Evolutionary conservation across 2,329 filamentous ascomycete species (phyloP), one percentile per base, ranked within the genome.

Genomic region (Aureobasidium sp.): DNA sequence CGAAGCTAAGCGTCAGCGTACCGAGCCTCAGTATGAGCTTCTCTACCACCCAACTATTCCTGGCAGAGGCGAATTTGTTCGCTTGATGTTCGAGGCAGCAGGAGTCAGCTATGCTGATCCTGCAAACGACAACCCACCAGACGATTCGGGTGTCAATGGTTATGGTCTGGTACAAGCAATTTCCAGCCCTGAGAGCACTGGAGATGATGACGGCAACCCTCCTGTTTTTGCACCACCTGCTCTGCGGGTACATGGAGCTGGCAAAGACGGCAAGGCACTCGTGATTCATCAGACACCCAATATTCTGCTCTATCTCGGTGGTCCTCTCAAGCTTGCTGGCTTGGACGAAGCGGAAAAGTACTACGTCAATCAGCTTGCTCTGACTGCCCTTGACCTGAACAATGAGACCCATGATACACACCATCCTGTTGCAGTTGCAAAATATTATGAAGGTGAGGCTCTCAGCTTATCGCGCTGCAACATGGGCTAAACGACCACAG

Each of bases 351-450:
- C 63, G 2, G 79, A 71, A 3, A 66, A 78, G 40, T 83, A 78
- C 57, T 75, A 78, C 53, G 71, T 88, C 57, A 81, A 87, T 55
- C 75, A 74, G 42, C 74, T 90, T 24, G 74, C 77, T 0, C 68
- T 90, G 55, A 90, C 86, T 3, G 83, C 85, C 1, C 68, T 90
- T 16, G 87, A 91, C 61, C 67, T 90, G 41, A 79, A 79, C 62
- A 82, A 84, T 59, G 87, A 90, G 69, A 67, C 80, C 1, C 87
- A 90, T 64, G 85, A 90, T 61, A 82, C 80, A 22, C 87, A 91
- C 65, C 87, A 91, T 62, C 87, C 87, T 1, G 71, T 88, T 48
- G 75, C 79, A 1, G 63, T 71, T 0, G 64, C 66, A 1, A 64
- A 78, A 4, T 85, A 83, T 65, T 91, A 90, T 61, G 85, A 89